Evolutionary conservation across 2,329 filamentous ascomycete species (phyloP), one percentile per base, ranked within the genome.

Genomic region (Colletotrichum sublineola): DNA sequence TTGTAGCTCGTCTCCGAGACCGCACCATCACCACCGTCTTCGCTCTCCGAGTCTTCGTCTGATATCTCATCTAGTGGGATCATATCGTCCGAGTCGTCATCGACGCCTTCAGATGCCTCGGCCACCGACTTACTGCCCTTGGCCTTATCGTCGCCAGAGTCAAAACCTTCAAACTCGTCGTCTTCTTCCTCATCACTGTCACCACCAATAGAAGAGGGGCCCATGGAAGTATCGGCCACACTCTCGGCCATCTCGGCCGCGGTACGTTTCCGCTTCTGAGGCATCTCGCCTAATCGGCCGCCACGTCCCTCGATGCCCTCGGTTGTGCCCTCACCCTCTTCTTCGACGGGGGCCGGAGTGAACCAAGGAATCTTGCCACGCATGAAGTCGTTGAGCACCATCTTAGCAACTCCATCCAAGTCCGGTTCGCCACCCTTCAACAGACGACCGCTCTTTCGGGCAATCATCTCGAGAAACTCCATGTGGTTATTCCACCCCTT

Each of bases 311-410:
- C 89, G n/a, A 92, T 83, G 48, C 82, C 84, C 42, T 84, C 84
- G 14, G 83, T 83, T 18, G 83, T 85, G 8, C 85, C 85, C 12
- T 89, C 87, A 3, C 84, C 83, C 18, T 84, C 85, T 60, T 89
- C 89, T 4, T 82, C 79, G 18, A 87, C 83, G 2, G 95, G 94
- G 12, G 95, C 92, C 11, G 94, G 91, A 0, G 94, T 96, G 79
- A 95, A 99, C 96, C 97, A 99, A 1, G 96, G 96, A 36, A 98
- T 94, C 83, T 96, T 98, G 68, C 96, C 96, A 75, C 96, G 87
- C 79, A 98, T 90, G 80, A 98, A 99, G 79, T 99, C 96, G 78
- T 97, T 98, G 72, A 99, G 85, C 0, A 99, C 93, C 91, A 97
- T 97, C 83, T 97, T 97, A 1, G 96, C 96, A 60, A 97, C 95